Evolutionary conservation across 2,329 filamentous ascomycete genomes (phyloP).

Genomic region (Capronia americana): DNA sequence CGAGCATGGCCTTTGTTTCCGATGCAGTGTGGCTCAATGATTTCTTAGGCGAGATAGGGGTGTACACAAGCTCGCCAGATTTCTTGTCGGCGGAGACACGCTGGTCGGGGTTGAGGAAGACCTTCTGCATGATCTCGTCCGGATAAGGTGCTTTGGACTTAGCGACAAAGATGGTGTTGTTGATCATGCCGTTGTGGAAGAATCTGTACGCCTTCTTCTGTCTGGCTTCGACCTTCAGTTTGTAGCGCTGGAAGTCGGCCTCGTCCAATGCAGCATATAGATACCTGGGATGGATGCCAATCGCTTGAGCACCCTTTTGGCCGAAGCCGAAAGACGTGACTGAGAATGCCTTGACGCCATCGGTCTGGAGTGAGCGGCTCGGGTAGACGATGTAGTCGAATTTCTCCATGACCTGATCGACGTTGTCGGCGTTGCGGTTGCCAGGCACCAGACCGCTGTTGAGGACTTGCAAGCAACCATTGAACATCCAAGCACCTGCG

Average conservation of each 20-base stretch:
- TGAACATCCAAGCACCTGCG: constrained; percentile 99
- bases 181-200: constrained; percentile 98
- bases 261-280: constrained; percentile 93
- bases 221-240: constrained; percentile 83
- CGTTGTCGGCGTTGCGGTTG: constrained; percentile 97
- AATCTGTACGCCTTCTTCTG: constrained; percentile 99
- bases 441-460: constrained; percentile 93
- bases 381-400: constrained; percentile 98
- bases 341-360: constrained; percentile 97
- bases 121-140: constrained; percentile 81
- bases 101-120: constrained; percentile 93
- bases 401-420: constrained; percentile 94
- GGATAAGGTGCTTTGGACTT: constrained; percentile 91
- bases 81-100: constrained; percentile 88
- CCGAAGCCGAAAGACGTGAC: constrained; percentile 99
- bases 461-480: constrained; percentile 93
- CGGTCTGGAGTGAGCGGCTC: constrained; percentile 92
- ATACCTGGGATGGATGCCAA: constrained; percentile 96
- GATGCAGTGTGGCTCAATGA: constrained; percentile 62
- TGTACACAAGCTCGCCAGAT: constrained; percentile 76
- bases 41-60: constrained; percentile 71
- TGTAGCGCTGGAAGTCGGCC: constrained; percentile 80
- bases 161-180: constrained; percentile 96
- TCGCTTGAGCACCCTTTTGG: constrained; percentile 96
- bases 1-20: constrained; percentile 76